Conservation (phyloP, 2,329 filamentous ascomycete species). For the Pseudopyrenochaeta lycopersici region DNA sequence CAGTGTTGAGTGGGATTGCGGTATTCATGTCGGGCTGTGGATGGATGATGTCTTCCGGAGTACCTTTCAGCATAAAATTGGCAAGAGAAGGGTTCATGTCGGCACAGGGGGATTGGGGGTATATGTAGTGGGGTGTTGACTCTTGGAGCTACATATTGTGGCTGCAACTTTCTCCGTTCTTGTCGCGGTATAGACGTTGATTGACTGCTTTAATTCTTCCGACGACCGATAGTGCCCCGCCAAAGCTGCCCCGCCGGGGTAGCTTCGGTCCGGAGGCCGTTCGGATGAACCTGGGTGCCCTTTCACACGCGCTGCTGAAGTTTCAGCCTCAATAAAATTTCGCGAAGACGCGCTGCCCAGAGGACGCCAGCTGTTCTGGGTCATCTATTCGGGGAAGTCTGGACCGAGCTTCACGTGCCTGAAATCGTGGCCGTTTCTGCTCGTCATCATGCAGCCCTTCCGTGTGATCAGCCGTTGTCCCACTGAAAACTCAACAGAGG, state of each 20-base stretch:
- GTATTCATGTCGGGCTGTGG: constrained; percentile 52
- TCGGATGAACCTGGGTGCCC: constrained; percentile 22
- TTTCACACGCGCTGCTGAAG: constrained; percentile 8
- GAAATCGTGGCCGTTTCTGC: background rate
- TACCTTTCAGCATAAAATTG: constrained; percentile 51
- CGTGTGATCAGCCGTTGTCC: constrained; percentile 20
- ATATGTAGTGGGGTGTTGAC: constrained; percentile 36
- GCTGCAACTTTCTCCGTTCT: background rate
- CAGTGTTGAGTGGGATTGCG: constrained; percentile 51
- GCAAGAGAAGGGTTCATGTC: constrained; percentile 51
- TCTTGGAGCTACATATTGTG: constrained; percentile 16
- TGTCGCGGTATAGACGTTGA: constrained; percentile 21
- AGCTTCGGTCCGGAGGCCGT: constrained; percentile 26
- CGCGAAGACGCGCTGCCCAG: constrained; percentile 18
- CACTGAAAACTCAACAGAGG: constrained; percentile 5
- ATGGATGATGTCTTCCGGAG: constrained; percentile 46
- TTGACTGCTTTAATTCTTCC: constrained; percentile 48
- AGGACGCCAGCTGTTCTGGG: constrained; percentile 14
- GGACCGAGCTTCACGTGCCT: constrained; percentile 31
- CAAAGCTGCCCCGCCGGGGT: constrained; percentile 34
- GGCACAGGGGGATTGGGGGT: constrained; percentile 20
- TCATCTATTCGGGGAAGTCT: constrained; percentile 24
- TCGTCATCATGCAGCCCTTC: constrained; percentile 31
- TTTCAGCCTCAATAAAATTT: constrained; percentile 16
- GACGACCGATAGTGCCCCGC: constrained; percentile 31